phyloP scores from a whole-genome alignment of 1,284 basidiomycete genomes.

The Ustilago esculenta region DNA sequence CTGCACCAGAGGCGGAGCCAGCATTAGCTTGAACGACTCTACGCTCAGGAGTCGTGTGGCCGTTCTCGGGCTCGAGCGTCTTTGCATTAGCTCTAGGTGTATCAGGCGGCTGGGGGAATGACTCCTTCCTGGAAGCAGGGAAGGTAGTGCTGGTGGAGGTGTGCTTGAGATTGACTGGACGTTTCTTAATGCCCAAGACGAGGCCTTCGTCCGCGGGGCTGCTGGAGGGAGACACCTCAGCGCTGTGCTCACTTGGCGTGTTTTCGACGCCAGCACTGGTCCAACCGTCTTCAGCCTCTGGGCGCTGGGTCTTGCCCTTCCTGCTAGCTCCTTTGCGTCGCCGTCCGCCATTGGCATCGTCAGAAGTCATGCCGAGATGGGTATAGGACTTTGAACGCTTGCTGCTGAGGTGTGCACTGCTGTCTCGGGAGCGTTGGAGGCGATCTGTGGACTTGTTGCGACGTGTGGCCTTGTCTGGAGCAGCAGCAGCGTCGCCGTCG shows the following conservation, averaged over 20 bases:
- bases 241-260: slow-evolving; percentile 36
- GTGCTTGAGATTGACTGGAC: slow-evolving; percentile 22
- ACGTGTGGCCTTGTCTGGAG: slow-evolving; percentile 18
- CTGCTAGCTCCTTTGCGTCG: slow-evolving; percentile 27
- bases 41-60: slow-evolving; percentile 4
- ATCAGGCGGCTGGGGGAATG: slow-evolving; percentile 28
- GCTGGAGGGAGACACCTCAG: slow-evolving; percentile 26
- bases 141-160: slow-evolving; percentile 15
- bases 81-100: slow-evolving; percentile 37
- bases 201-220: slow-evolving; percentile 50
- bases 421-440: slow-evolving; percentile 41
- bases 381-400: slow-evolving; percentile 58
- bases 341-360: slow-evolving; percentile 19
- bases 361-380: slow-evolving; percentile 38
- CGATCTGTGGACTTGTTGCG: slow-evolving; percentile 55
- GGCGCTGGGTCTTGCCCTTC: slow-evolving; percentile 20
- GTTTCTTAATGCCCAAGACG: slow-evolving; percentile 52
- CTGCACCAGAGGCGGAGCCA: background rate
- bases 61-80: slow-evolving; percentile 15
- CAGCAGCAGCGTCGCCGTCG: slow-evolving; percentile 11
- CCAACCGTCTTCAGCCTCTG: slow-evolving; percentile 52
- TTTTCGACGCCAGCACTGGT: slow-evolving; percentile 47
- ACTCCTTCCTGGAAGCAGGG: slow-evolving; percentile 29
- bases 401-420: slow-evolving; percentile 45
- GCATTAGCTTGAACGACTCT: background rate